Percentiles rank a stretch among this genome's conserved stretches.
Conservation (phyloP, 2,329 filamentous ascomycete genomes). For the Neofusicoccum sp. region DNA sequence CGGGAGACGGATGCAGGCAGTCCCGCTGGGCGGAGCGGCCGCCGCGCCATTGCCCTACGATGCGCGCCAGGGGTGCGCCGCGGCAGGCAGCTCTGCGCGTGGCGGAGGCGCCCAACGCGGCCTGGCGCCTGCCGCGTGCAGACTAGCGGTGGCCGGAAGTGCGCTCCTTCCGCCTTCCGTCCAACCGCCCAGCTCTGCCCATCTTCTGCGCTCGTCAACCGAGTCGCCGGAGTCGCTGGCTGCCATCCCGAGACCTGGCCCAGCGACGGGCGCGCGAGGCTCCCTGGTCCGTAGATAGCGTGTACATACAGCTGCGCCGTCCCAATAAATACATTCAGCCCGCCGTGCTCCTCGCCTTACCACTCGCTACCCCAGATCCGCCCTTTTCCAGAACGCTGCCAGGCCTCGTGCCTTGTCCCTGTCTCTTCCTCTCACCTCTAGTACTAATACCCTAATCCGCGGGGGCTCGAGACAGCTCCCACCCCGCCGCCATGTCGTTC, state of each 20-base stretch:
- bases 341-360: not conserved
- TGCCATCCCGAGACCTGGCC: slow-evolving; percentile 1
- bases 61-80: not conserved
- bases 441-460: slow-evolving; percentile 1
- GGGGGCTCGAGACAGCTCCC: not conserved
- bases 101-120: not conserved
- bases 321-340: slow-evolving; percentile 14
- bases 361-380: slow-evolving; percentile 7
- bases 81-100: not conserved
- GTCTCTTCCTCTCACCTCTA: not conserved
- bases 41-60: not conserved
- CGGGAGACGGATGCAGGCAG: not conserved
- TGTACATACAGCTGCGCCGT: not conserved
- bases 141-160: not conserved
- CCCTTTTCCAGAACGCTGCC: not conserved
- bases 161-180: slow-evolving; percentile 8
- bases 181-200: not conserved
- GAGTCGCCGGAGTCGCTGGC: not conserved
- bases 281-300: slow-evolving; percentile 2
- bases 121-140: not conserved
- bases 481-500: slow-evolving; percentile 16
- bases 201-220: not conserved
- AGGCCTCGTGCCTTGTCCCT: not conserved
- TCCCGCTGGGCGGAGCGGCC: not conserved
- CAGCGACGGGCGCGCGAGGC: not conserved